Evolutionary conservation across 2,329 filamentous ascomycete genomes (phyloP).

Genomic region (Gyromitra esculenta): DNA sequence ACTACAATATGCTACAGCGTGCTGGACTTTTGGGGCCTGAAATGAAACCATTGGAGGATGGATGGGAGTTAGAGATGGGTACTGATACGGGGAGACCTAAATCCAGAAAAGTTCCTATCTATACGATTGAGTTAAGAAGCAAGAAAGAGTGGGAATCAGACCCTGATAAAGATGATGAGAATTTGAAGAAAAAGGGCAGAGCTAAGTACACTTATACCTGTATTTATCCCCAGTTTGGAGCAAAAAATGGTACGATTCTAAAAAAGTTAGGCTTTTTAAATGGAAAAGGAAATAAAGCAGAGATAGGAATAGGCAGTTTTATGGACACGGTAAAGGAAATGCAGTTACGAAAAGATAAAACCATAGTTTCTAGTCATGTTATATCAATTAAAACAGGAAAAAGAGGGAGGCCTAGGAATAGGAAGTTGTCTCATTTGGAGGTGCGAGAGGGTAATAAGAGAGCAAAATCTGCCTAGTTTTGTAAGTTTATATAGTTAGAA

Average conservation of each 20-base stretch:
- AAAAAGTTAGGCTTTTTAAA: not conserved
- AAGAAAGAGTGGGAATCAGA: not conserved
- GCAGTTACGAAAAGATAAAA: not conserved
- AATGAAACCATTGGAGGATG: not conserved
- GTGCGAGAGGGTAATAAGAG: not conserved
- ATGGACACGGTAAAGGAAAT: constrained; percentile 22
- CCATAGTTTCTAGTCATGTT: not conserved
- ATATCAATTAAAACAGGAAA: constrained; percentile 14
- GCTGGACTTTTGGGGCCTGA: not conserved
- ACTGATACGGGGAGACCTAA: not conserved
- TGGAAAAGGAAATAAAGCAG: not conserved
- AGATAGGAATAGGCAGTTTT: constrained; percentile 21
- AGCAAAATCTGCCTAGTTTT: not conserved
- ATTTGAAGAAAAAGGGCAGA: not conserved
- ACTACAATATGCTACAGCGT: not conserved
- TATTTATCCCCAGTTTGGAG: constrained; percentile 13
- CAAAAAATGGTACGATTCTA: not conserved
- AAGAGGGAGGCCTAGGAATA: constrained; percentile 10
- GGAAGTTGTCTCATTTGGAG: not conserved
- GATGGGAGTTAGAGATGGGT: not conserved
- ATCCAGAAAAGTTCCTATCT: not conserved
- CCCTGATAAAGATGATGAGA: not conserved
- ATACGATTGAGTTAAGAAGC: constrained; percentile 3
- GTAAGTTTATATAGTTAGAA: too few species aligned
- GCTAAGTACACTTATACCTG: constrained; percentile 21